Evolutionary conservation across 164 flowering plant species (phyloP).

Genomic region (Nymphaea thermarum): DNA sequence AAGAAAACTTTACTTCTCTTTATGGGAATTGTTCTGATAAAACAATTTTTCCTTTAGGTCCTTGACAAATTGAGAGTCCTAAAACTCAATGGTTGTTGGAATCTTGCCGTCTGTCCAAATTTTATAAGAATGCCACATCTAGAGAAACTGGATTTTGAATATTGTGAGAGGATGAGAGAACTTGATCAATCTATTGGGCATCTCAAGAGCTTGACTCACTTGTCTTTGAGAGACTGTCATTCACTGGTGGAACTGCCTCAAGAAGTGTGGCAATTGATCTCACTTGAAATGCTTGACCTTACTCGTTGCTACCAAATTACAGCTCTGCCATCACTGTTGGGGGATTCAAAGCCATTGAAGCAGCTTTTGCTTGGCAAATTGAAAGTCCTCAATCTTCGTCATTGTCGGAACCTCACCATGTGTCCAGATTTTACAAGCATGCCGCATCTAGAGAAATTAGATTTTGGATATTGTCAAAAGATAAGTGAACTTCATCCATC

Average conservation of each 20-base stretch:
- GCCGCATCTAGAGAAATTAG: neutral
- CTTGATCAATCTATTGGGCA: neutral
- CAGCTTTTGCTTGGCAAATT: neutral
- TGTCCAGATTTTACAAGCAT: no score
- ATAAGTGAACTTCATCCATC: neutral
- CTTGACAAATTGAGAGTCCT: neutral
- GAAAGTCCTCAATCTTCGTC: neutral
- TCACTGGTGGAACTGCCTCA: neutral
- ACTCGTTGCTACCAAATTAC: neutral
- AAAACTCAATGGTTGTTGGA: neutral
- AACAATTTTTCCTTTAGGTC: neutral
- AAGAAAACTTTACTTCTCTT: no score
- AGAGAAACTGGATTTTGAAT: neutral
- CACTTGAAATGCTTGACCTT: neutral
- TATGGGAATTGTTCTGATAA: no score
- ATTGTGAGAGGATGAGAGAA: neutral
- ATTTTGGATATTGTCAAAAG: neutral
- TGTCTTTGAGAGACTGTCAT: neutral
- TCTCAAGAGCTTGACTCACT: neutral
- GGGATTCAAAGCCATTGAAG: neutral
- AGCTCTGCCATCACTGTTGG: neutral
- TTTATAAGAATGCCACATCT: neutral
- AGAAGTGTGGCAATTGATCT: neutral
- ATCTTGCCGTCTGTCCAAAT: neutral
- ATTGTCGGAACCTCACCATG: no score